Conservation (phyloP, 1,284 basidiomycete genomes). For the Cryptococcus maquisensis region DNA sequence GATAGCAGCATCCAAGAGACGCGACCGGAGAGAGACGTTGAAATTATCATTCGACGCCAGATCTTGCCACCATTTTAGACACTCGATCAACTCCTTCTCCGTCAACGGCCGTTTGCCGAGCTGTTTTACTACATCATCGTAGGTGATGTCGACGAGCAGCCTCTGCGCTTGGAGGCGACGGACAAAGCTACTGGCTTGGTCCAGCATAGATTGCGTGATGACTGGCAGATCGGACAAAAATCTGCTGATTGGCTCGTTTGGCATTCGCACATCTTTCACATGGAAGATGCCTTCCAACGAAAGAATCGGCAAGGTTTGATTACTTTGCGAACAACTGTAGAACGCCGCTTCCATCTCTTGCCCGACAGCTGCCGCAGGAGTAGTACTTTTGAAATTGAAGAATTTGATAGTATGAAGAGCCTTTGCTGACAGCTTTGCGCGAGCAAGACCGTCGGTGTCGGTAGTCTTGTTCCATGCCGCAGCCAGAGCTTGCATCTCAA, state of each 20-base stretch:
- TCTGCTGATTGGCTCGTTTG: slow-evolving; percentile 65
- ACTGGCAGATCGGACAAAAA: slow-evolving; percentile 81
- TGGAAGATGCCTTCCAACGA: slow-evolving; percentile 73
- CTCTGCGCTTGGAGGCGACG: slow-evolving; percentile 61
- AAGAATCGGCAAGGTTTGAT: slow-evolving; percentile 63
- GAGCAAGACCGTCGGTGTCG: slow-evolving; percentile 51
- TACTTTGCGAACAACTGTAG: slow-evolving; percentile 59
- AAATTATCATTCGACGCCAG: slow-evolving; percentile 56
- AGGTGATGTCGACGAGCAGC: slow-evolving; percentile 75
- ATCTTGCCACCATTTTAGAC: slow-evolving; percentile 83
- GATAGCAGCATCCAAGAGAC: slow-evolving; percentile 68
- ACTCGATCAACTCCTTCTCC: slow-evolving; percentile 72
- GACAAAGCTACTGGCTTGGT: slow-evolving; percentile 64
- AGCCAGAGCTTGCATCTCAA: slow-evolving; percentile 60
- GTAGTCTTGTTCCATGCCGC: slow-evolving; percentile 44
- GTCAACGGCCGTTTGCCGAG: slow-evolving; percentile 67
- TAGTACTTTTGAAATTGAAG: slow-evolving; percentile 81
- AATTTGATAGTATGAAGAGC: slow-evolving; percentile 82
- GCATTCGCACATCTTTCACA: slow-evolving; percentile 69
- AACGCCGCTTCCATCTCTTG: slow-evolving; percentile 74
- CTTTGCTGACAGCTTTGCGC: slow-evolving; percentile 59
- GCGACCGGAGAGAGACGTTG: slow-evolving; percentile 49
- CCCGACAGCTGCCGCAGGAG: slow-evolving; percentile 81
- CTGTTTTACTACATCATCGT: slow-evolving; percentile 80
- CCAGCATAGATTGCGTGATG: slow-evolving; percentile 63